Percentiles rank a stretch among this genome's conserved stretches.
Evolutionary conservation across 139 green algal genomes (phyloP).

Genomic region (Cymbomonas tetramitiformis): DNA sequence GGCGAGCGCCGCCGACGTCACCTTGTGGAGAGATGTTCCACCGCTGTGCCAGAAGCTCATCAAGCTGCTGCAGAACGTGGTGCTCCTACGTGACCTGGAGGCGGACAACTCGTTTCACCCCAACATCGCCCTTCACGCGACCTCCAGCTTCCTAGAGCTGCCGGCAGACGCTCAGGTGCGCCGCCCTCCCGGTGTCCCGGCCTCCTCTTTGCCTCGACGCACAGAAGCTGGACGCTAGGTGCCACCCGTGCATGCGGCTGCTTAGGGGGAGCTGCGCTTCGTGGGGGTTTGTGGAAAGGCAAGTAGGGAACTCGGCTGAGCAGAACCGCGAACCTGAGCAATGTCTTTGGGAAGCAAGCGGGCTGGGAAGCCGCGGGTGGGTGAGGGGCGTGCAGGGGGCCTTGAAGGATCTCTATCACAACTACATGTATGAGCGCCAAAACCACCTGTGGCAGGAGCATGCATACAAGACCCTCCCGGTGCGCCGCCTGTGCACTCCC

Average conservation of each 20-base stretch:
- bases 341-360: no score
- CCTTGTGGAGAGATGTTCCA: no score
- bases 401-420: constrained; percentile 59
- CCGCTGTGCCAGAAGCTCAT: no score
- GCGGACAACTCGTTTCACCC: constrained; percentile 39
- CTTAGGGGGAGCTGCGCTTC: no score
- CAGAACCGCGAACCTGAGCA: no score
- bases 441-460: constrained; percentile 59
- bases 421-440: constrained; percentile 71
- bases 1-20: background rate
- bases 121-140: constrained; percentile 57
- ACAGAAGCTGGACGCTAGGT: no score
- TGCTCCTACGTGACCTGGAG: constrained; percentile 53
- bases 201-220: background rate
- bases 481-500: constrained; percentile 42
- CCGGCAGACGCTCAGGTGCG: constrained; percentile 32
- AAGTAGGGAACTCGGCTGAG: no score
- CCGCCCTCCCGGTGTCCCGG: background rate
- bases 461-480: constrained; percentile 64
- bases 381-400: constrained; percentile 24
- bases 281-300: no score
- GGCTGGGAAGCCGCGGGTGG: no score
- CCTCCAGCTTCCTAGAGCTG: constrained; percentile 54
- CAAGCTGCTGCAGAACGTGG: constrained; percentile 42
- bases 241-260: no score